Evolutionary conservation across 2,329 filamentous ascomycete species (phyloP).

Genomic region (Fusarium equiseti): DNA sequence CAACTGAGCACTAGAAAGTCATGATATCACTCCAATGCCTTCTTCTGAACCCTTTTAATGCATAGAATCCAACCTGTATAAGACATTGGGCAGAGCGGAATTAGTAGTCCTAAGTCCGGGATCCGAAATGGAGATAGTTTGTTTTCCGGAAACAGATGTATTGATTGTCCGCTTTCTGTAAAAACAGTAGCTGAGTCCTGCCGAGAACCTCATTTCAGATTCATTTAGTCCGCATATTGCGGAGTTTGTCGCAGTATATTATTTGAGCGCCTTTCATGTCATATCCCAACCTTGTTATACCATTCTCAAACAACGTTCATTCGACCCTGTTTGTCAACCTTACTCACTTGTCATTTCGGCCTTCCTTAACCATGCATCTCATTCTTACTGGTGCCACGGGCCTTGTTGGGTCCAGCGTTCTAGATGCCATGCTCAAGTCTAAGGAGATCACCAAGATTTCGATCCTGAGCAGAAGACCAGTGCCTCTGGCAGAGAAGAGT

Average conservation of each 20-base stretch:
- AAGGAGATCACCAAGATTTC: conserved; percentile 38
- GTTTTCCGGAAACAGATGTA: not conserved
- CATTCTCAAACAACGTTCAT: not conserved
- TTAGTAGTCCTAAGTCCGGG: conserved; percentile 20
- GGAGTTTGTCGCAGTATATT: conserved; percentile 1
- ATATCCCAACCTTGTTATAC: not conserved
- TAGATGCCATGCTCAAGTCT: conserved; percentile 39
- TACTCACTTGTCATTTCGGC: not conserved
- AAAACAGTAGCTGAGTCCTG: not conserved
- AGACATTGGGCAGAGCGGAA: not conserved
- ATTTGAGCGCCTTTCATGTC: not conserved
- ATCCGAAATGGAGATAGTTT: conserved; percentile 9
- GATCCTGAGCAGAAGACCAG: conserved; percentile 34
- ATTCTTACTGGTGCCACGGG: conserved; percentile 48
- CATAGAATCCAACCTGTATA: not conserved
- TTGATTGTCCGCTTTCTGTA: not conserved
- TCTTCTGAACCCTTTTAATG: not conserved
- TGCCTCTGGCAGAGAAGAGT: conserved; percentile 23
- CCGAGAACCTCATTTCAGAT: not conserved
- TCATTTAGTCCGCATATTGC: not conserved
- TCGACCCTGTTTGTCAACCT: not conserved
- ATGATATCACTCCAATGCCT: not conserved
- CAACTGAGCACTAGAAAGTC: not conserved
- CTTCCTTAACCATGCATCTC: conserved; percentile 30
- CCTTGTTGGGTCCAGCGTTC: conserved; percentile 32